Conservation (phyloP, 805 yeast genomes). For the Pachysolen tannophilus region DNA sequence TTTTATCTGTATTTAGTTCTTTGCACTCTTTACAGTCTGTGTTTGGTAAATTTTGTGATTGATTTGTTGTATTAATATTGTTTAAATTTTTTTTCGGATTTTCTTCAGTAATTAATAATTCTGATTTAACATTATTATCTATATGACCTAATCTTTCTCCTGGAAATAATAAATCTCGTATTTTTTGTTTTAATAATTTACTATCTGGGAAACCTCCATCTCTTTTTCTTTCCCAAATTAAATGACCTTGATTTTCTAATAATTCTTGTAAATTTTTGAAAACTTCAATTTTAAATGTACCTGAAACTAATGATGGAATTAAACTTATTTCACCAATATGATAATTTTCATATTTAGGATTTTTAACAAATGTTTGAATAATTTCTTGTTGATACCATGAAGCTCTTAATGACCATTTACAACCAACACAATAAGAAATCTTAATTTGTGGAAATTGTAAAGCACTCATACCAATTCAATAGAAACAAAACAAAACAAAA, state of each 20-base stretch:
- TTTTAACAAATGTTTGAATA: conserved; percentile 58
- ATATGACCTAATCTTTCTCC: conserved; percentile 53
- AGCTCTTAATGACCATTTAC: conserved; percentile 86
- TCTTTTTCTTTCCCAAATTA: conserved; percentile 52
- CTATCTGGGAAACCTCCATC: conserved; percentile 84
- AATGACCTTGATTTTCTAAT: conserved; percentile 22
- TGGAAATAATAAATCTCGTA: conserved; percentile 55
- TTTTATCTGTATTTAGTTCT: too few relatives aligned
- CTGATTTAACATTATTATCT: too few relatives aligned
- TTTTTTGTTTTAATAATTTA: conserved; percentile 61
- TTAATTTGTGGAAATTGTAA: conserved; percentile 9
- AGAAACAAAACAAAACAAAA: too few relatives aligned
- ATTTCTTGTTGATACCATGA: conserved; percentile 84
- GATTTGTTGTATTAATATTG: conserved; percentile 52
- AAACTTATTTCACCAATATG: conserved; percentile 45
- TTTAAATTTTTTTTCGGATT: too few relatives aligned
- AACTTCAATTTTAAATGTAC: conserved; percentile 53
- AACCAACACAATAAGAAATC: conserved; percentile 70
- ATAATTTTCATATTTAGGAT: conserved; percentile 26
- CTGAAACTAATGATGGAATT: conserved; percentile 38
- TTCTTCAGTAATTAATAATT: too few relatives aligned
- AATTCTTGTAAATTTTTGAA: conserved; percentile 16
- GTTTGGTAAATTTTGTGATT: conserved; percentile 47
- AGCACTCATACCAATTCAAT: too few relatives aligned
- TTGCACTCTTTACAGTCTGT: too few relatives aligned